A percentile compares a stretch with the other conserved stretches of the same genome.
These are phyloP conservation scores for Dendrocalamus sinicus DNA, from an alignment of 176 grass and related monocot species.

Conservation along the genomic window DNA sequence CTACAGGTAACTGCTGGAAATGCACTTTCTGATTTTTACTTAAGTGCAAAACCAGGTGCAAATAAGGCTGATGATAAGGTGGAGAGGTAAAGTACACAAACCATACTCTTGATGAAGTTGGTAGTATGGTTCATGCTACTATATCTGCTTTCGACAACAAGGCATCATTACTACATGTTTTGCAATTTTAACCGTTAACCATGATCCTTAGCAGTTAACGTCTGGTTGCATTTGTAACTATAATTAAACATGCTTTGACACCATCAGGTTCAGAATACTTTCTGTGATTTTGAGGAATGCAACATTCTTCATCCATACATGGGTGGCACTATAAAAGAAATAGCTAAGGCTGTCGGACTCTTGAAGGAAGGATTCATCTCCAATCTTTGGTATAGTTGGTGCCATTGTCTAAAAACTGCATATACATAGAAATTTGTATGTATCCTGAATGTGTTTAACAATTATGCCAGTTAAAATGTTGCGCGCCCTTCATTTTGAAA, in stretches of 20 bases:
- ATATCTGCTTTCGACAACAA: slow-evolving; percentile 80
- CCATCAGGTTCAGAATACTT: slow-evolving; percentile 85
- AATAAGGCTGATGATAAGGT: too few species aligned
- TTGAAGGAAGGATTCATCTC: slow-evolving; percentile 95
- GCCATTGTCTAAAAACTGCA: slow-evolving; percentile 21
- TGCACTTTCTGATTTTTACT: too few species aligned
- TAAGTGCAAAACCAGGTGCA: too few species aligned
- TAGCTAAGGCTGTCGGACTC: slow-evolving; percentile 83
- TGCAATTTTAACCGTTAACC: slow-evolving; percentile 15
- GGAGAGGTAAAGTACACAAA: too few species aligned
- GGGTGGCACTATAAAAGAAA: slow-evolving; percentile 86
- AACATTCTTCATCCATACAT: slow-evolving; percentile 84
- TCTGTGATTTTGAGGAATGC: slow-evolving; percentile 94
- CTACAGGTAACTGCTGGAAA: too few species aligned
- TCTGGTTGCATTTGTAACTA: slow-evolving; percentile 28
- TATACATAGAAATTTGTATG: slow-evolving; percentile 5
- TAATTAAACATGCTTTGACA: slow-evolving; percentile 47
- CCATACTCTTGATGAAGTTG: too few species aligned
- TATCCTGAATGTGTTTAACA: slow-evolving; percentile 49
- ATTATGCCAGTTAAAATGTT: slow-evolving; percentile 82
- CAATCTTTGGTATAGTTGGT: slow-evolving; percentile 69
- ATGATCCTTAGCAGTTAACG: not conserved
- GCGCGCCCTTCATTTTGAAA: slow-evolving; percentile 79
- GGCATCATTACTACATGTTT: too few species aligned
- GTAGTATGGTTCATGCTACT: too few species aligned